Evolutionary conservation across 352 stramenopile species (phyloP).

Genomic region (Phytophthora lateralis): DNA sequence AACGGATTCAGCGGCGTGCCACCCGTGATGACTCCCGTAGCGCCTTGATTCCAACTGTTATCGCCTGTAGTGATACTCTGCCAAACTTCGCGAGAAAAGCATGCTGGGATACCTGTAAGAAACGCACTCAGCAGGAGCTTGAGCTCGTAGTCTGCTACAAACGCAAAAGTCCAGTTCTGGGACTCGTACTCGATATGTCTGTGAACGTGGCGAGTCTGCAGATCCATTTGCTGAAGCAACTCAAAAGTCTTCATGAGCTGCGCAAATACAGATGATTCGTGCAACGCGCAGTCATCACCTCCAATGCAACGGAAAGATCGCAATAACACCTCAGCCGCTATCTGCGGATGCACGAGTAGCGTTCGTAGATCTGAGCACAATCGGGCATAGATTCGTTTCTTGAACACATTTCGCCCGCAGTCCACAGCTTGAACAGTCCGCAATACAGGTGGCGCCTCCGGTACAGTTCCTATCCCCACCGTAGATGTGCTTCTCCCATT

Average conservation of each 20-base stretch:
- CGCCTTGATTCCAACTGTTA: conserved; percentile 30
- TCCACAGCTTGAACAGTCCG: conserved; percentile 64
- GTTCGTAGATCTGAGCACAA: conserved; percentile 84
- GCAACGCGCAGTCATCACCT: conserved; percentile 31
- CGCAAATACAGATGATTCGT: conserved; percentile 51
- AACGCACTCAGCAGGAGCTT: conserved; percentile 79
- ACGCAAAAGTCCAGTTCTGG: conserved; percentile 83
- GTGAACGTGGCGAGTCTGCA: conserved; percentile 68
- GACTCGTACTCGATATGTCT: conserved; percentile 86
- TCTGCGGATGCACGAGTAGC: conserved; percentile 68
- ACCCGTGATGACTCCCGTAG: conserved; percentile 23
- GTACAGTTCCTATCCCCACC: conserved; percentile 20
- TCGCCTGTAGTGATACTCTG: conserved; percentile 20
- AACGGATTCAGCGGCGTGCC: conserved; percentile 36
- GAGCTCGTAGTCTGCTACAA: conserved; percentile 84
- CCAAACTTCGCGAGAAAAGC: conserved; percentile 50
- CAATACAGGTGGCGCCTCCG: conserved; percentile 30
- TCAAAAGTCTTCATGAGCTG: conserved; percentile 67
- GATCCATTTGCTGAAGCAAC: conserved; percentile 81
- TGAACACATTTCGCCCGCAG: conserved; percentile 72
- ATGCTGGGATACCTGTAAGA: conserved; percentile 59
- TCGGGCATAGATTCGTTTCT: conserved; percentile 78
- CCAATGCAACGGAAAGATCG: conserved; percentile 55
- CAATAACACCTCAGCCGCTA: conserved; percentile 64
- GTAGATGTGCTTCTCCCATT: conserved; percentile 33